Evolutionary conservation across 2,329 filamentous ascomycete genomes (phyloP), one percentile per base, ranked within the genome.

Genomic region (Tolypocladium amazonense): DNA sequence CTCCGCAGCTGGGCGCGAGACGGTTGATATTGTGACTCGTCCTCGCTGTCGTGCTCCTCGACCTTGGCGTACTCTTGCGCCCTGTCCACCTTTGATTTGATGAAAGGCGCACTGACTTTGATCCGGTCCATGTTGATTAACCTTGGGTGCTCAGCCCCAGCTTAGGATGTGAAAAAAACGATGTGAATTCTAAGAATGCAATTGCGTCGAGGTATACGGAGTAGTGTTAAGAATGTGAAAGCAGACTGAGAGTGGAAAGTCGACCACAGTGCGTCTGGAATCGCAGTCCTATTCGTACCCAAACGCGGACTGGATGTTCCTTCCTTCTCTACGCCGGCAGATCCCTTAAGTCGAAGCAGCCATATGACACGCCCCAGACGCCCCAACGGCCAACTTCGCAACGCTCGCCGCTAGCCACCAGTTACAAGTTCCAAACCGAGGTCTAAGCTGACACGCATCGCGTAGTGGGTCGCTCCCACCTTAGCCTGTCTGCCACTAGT

Each of bases 41-140:
- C 58, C 18, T 60, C 60, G 38, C 58, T 25, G 14, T 62, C 60
- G 54, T 37, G 57, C 15, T 52, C 55, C 2, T 55, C 39, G 25
- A 60, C 35, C 23, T 55, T 47, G n/a, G 60, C 56, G 45, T 62
- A 62, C 6, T 60, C 56, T 20, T n/a, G 56, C 14, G 41, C 38
- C 8, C 15, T 39, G 38, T 41, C 27, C 52, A 27, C 33, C 41
- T 57, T 27, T 14, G 18, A 14, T 23, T 60, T 53, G 39, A 56
- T 57, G 41, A 60, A 60, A 1, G 39, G 45, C 35, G 50, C 37
- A 15, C 15, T 47, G 30, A 58, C 56, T 25, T 56, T 35, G 37
- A 60, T 41, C n/a, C n/a, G 53, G 53, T 57, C 43, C 38, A 59
- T 43, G 20, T 56, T 47, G 11, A 23, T 6, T 12, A 2, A 45